Evolutionary conservation across 768 basidiomycete genomes (phyloP).

Genomic region (Russula brevipes): DNA sequence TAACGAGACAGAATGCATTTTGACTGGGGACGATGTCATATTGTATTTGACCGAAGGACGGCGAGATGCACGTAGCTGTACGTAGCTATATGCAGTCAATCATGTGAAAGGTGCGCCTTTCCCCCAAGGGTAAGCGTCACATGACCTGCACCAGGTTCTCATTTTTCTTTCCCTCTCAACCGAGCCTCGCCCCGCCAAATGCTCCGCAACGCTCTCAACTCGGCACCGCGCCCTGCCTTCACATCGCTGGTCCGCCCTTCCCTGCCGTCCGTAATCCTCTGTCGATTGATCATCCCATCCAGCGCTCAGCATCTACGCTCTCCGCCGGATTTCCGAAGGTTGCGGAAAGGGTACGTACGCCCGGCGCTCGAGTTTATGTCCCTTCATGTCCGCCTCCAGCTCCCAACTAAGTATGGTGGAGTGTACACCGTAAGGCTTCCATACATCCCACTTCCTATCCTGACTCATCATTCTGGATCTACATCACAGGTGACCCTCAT

Average conservation of each 20-base stretch:
- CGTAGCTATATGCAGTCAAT: constrained; percentile 17
- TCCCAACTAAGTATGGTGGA: constrained; percentile 86
- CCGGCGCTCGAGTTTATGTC: constrained; percentile 8
- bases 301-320: constrained; percentile 72
- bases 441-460: constrained; percentile 7
- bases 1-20: neutral
- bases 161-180: too few relatives aligned
- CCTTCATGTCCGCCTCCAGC: constrained; percentile 39
- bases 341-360: constrained; percentile 54
- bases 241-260: constrained; percentile 46
- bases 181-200: neutral
- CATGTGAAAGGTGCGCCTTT: constrained; percentile 38
- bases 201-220: constrained; percentile 55
- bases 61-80: too few relatives aligned
- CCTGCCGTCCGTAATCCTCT: neutral
- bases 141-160: neutral
- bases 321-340: constrained; percentile 76
- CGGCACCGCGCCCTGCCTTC: constrained; percentile 49
- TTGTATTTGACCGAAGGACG: neutral
- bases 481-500: constrained; percentile 81
- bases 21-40: neutral
- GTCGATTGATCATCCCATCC: constrained; percentile 24
- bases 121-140: neutral
- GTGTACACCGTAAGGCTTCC: constrained; percentile 70
- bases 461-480: constrained; percentile 25